Evolutionary conservation across 202 grass and related monocot genomes (phyloP).

Genomic region (Dendrocalamus latiflorus): DNA sequence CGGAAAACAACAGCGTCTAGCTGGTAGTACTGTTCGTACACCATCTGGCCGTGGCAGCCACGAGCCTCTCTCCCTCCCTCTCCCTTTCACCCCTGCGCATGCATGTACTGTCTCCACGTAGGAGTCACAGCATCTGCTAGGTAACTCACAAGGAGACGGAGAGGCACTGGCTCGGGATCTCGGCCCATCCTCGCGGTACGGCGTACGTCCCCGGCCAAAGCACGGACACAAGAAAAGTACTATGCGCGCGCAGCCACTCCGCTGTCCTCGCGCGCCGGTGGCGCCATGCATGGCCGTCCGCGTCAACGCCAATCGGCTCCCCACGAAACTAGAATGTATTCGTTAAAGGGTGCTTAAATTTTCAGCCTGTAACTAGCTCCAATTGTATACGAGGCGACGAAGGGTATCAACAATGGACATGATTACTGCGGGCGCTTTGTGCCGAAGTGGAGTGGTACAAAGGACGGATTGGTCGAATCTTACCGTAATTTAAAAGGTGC

Average conservation of each 20-base stretch:
- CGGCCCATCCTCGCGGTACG: slow-evolving; percentile 34
- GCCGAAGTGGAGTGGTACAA: neutral
- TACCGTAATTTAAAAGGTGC: slow-evolving; percentile 31
- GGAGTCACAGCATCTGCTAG: neutral
- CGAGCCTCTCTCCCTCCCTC: neutral
- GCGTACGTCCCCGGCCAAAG: neutral
- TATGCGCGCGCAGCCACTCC: slow-evolving; percentile 22
- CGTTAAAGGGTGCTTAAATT: neutral
- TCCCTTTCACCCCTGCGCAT: neutral
- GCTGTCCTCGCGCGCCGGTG: neutral
- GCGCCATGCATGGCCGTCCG: neutral
- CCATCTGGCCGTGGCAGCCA: neutral
- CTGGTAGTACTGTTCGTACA: neutral
- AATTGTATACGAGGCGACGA: neutral
- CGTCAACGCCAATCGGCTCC: neutral
- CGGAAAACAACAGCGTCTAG: neutral
- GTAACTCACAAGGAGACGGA: neutral
- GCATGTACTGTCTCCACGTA: neutral
- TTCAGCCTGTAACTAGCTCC: neutral
- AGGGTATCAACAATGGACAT: neutral
- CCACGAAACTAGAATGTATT: neutral
- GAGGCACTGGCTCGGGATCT: slow-evolving; percentile 18
- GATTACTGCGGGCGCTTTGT: neutral
- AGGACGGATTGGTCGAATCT: neutral
- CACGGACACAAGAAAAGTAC: neutral